Base-by-base conservation (phyloP, 1,284 basidiomycete species). In the Cystobasidium pallidum region DNA sequence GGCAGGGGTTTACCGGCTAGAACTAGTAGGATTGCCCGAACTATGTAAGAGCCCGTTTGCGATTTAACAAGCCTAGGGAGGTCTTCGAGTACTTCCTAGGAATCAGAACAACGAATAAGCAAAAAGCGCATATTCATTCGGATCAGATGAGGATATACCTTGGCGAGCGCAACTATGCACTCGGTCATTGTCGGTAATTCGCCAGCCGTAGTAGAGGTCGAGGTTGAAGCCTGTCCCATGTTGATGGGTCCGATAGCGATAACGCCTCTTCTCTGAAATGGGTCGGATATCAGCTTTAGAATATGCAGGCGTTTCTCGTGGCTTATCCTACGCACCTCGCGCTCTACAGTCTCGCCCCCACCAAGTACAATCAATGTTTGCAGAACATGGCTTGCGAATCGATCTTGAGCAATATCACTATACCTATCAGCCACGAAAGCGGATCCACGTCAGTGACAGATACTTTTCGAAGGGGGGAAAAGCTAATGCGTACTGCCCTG, bases 351-450 rank as follows among this genome's bases (percentile, higher is more conserved):
- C 55, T 88, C 86, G n/a, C 82, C 82, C 82, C 82, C 2, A 88
- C 87, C 68, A 4, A 92, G 85, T 3, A 85, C 85, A 75, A 95
- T 84, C 75, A 94, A 82, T 0, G 92, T 94, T 80, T 96, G 92
- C 76, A 89, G 89, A 7, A 95, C 92, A 85, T 96, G 93, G 24
- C 92, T 94, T 15, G 90, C 91, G 82, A 94, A 94, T 28, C 92
- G 86, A 78, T 96, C 90, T 77, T 84, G 86, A 30, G 87, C 83
- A 13, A 96, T 83, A 43, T 84, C 80, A 75, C 86, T 86, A 76
- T 88, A 90, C 51, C 74, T 75, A 39, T 10, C n/a, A 24, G 26
- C 7, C 7, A n/a, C 28, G 7, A n/a, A 61, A 3, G 21, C 2
- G 39, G 13, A 30, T 28, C 7, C 15, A 17, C 13, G 45, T 47